Evolutionary conservation across 805 yeast species (phyloP).

Genomic region (Nakazawaea ernobii): DNA sequence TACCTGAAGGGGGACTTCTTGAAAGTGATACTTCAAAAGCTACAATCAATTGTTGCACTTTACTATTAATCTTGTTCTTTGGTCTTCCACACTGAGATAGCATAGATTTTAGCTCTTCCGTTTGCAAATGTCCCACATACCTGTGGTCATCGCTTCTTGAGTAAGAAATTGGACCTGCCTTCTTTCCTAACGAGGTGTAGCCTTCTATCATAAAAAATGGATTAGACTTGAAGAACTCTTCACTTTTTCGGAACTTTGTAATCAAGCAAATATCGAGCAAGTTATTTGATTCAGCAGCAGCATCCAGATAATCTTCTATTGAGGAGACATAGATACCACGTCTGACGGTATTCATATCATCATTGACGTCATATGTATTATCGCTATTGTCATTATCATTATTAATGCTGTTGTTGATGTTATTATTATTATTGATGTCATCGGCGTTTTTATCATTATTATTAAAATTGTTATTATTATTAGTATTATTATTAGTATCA

Average conservation of each 20-base stretch:
- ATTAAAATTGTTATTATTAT: no score
- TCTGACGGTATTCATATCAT: no score
- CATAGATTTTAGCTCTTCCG: background rate
- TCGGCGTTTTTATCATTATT: no score
- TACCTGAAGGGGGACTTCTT: background rate
- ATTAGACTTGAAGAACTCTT: background rate
- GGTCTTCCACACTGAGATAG: background rate
- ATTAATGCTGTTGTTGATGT: no score
- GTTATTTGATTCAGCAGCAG: background rate
- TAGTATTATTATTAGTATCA: no score
- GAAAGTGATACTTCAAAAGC: background rate
- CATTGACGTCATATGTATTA: no score
- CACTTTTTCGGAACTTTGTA: background rate
- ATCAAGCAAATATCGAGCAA: background rate
- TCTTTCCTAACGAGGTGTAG: background rate
- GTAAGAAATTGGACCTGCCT: background rate
- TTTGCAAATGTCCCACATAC: background rate
- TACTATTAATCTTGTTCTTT: background rate
- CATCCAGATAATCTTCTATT: no score
- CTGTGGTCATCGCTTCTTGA: background rate
- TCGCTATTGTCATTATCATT: no score
- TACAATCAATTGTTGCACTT: conserved; percentile 1
- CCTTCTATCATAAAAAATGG: background rate
- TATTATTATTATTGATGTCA: no score
- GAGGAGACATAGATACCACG: no score